Conservation (phyloP, 306 rosid species). For the Glycine tomentella region DNA sequence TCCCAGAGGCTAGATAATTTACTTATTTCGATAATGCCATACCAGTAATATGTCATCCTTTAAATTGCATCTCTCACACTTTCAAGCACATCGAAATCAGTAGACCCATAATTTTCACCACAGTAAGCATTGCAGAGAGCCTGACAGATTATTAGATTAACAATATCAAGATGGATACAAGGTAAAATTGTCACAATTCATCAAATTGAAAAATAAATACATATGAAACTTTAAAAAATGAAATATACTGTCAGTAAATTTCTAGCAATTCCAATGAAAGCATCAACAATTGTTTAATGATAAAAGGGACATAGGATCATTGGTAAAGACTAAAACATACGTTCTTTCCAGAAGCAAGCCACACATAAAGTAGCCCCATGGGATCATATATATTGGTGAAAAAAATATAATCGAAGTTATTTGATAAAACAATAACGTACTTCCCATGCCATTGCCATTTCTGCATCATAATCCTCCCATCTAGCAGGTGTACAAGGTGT, state of each 20-base stretch:
- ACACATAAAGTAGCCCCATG: constrained; percentile 12
- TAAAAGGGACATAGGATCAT: too few relatives aligned
- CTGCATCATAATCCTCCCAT: constrained; percentile 93
- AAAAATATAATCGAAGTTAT: background rate
- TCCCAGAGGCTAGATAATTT: background rate
- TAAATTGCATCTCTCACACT: constrained; percentile 90
- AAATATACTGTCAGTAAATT: constrained; percentile 25
- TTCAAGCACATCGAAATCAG: constrained; percentile 73
- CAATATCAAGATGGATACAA: constrained; percentile 44
- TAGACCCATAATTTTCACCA: constrained; percentile 87
- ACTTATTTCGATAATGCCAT: constrained; percentile 40
- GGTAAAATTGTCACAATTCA: constrained; percentile 41
- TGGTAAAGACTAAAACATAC: constrained; percentile 32
- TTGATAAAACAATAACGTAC: constrained; percentile 59
- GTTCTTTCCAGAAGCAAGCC: constrained; percentile 12
- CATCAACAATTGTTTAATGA: background rate
- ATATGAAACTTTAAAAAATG: constrained; percentile 16
- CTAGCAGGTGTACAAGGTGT: constrained; percentile 90
- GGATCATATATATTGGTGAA: constrained; percentile 23
- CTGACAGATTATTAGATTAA: constrained; percentile 63
- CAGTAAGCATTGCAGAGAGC: constrained; percentile 84
- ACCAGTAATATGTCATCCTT: constrained; percentile 99
- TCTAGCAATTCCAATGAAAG: constrained; percentile 32
- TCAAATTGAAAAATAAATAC: constrained; percentile 7
- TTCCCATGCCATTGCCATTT: constrained; percentile 94